A percentile compares a stretch with the other conserved stretches of the same genome.
Evolutionary conservation across 176 grass and related monocot species (phyloP).

Genomic region (Eleusine indica): DNA sequence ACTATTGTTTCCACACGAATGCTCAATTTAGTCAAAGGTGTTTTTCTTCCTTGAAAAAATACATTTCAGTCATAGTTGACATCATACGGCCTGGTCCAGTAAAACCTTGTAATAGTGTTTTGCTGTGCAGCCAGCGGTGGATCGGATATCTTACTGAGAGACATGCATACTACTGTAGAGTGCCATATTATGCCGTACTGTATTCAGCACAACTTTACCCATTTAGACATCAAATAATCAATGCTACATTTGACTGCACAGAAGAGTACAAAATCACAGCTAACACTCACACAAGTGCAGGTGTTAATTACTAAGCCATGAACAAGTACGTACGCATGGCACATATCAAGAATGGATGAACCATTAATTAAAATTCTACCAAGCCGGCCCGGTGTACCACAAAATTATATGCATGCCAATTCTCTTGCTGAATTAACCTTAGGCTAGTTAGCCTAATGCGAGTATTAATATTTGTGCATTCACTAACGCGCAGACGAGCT

Average conservation of each 20-base stretch:
- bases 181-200: too few species aligned
- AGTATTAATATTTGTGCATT: background rate
- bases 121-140: background rate
- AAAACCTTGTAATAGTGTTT: background rate
- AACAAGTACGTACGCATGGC: background rate
- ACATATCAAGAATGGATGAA: background rate
- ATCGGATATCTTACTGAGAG: background rate
- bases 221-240: conserved; percentile 1
- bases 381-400: background rate
- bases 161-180: background rate
- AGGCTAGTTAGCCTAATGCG: background rate
- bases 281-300: background rate
- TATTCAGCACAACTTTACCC: background rate
- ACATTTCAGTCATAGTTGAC: background rate
- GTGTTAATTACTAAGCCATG: background rate
- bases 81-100: background rate
- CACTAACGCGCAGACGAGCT: background rate
- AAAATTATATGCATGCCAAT: background rate
- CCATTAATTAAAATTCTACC: background rate
- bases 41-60: background rate
- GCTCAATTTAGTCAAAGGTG: background rate
- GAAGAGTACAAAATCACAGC: background rate
- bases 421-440: background rate
- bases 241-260: background rate
- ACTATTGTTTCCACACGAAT: background rate